These are phyloP conservation scores for Inonotus hispidus DNA, from an alignment of 1,284 basidiomycete species.

Conservation along the genomic window DNA sequence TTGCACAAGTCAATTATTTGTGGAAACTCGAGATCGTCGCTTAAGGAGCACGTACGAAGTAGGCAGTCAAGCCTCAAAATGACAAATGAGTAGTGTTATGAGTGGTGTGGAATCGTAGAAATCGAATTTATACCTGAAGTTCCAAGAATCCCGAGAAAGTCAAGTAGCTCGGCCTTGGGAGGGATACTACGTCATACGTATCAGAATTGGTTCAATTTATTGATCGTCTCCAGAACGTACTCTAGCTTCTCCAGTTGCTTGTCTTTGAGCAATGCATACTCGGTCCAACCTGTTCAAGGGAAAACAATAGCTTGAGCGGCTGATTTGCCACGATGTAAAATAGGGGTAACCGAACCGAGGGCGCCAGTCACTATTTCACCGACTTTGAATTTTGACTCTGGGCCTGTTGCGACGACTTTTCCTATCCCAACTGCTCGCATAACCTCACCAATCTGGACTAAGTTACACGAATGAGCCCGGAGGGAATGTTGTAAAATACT, in stretches of 20 bases:
- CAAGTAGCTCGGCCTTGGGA: slow-evolving; percentile 54
- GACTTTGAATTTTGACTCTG: slow-evolving; percentile 45
- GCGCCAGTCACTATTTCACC: slow-evolving; percentile 63
- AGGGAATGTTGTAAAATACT: background rate
- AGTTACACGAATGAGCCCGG: slow-evolving; percentile 7
- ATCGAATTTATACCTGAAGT: slow-evolving; percentile 55
- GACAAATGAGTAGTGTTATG: background rate
- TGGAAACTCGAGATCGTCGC: background rate
- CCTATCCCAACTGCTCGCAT: slow-evolving; percentile 77
- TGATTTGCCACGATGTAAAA: slow-evolving; percentile 1
- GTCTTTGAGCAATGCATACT: slow-evolving; percentile 64
- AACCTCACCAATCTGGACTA: slow-evolving; percentile 74
- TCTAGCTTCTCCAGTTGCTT: slow-evolving; percentile 44
- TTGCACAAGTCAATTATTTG: background rate
- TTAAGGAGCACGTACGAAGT: slow-evolving; percentile 52
- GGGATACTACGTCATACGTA: slow-evolving; percentile 38
- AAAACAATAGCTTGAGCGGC: slow-evolving; percentile 16
- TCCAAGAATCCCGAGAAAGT: slow-evolving; percentile 77
- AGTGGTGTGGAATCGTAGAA: background rate
- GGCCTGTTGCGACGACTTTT: slow-evolving; percentile 54
- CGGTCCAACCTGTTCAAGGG: slow-evolving; percentile 60
- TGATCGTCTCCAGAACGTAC: slow-evolving; percentile 33
- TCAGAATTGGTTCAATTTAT: too few relatives aligned
- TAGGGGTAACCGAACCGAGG: slow-evolving; percentile 42
- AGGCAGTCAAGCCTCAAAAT: slow-evolving; percentile 69